phyloP scores from a whole-genome alignment of 2,329 filamentous ascomycete genomes.

The Aspergillus niger region DNA sequence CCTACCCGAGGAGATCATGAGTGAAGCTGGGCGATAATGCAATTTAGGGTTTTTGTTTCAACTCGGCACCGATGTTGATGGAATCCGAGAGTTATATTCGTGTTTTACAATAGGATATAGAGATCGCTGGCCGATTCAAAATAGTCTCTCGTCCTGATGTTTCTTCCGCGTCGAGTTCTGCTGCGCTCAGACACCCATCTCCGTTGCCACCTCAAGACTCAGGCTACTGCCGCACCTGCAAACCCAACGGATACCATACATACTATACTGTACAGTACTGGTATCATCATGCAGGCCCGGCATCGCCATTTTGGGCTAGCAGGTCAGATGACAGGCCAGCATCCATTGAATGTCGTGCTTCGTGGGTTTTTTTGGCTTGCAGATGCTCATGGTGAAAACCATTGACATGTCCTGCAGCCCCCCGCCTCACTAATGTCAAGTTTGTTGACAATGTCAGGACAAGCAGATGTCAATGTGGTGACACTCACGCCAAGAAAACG shows the following conservation, averaged over 20 bases:
- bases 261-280: background rate
- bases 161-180: background rate
- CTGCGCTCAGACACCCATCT: background rate
- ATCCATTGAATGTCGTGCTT: background rate
- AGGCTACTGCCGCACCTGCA: background rate
- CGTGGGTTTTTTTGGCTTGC: background rate
- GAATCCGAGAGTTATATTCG: too few relatives aligned
- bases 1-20: background rate
- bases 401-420: background rate
- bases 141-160: too few relatives aligned
- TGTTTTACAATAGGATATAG: too few relatives aligned
- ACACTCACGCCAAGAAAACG: background rate
- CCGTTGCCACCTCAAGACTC: background rate
- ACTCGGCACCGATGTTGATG: background rate
- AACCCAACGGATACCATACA: background rate
- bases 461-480: background rate
- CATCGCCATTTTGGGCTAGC: conserved; percentile 3
- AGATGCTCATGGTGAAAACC: background rate
- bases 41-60: background rate
- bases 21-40: background rate
- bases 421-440: background rate
- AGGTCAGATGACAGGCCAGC: background rate
- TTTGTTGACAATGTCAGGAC: background rate
- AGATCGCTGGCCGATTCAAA: too few relatives aligned
- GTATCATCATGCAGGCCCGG: background rate